Conservation (phyloP, 257 asterid species). For the Catharanthus roseus region DNA sequence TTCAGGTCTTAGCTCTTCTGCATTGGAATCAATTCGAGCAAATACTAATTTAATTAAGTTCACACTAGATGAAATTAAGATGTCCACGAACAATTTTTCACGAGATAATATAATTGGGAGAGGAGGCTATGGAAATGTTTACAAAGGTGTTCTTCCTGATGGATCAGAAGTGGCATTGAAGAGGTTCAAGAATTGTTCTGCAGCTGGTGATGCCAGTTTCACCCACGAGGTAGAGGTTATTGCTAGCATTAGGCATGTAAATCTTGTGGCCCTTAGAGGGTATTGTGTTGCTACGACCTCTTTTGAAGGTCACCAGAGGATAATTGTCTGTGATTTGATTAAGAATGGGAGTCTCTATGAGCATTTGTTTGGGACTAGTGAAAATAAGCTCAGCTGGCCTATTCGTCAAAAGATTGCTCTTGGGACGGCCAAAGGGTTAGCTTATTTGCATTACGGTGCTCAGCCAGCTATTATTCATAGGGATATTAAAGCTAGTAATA, state of each 20-base stretch:
- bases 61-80: constrained; percentile 60
- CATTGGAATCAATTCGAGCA: constrained; percentile 55
- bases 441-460: constrained; percentile 79
- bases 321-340: constrained; percentile 81
- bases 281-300: constrained; percentile 78
- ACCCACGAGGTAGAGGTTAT: constrained; percentile 79
- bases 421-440: constrained; percentile 80
- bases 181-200: constrained; percentile 86
- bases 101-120: constrained; percentile 55
- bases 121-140: constrained; percentile 93
- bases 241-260: constrained; percentile 79
- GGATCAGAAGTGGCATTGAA: constrained; percentile 78
- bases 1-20: constrained; percentile 21
- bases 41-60: constrained; percentile 59
- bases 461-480: constrained; percentile 70
- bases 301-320: constrained; percentile 77
- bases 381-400: constrained; percentile 64
- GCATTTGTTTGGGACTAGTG: constrained; percentile 51
- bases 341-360: constrained; percentile 83
- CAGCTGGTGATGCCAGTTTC: constrained; percentile 62
- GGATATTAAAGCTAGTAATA: constrained; percentile 83
- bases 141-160: constrained; percentile 61
- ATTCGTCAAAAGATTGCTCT: constrained; percentile 66
- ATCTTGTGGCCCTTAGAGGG: constrained; percentile 72
- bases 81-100: constrained; percentile 53